phyloP scores from a whole-genome alignment of 2,329 filamentous ascomycete genomes.

The Colletotrichum nymphaeae region DNA sequence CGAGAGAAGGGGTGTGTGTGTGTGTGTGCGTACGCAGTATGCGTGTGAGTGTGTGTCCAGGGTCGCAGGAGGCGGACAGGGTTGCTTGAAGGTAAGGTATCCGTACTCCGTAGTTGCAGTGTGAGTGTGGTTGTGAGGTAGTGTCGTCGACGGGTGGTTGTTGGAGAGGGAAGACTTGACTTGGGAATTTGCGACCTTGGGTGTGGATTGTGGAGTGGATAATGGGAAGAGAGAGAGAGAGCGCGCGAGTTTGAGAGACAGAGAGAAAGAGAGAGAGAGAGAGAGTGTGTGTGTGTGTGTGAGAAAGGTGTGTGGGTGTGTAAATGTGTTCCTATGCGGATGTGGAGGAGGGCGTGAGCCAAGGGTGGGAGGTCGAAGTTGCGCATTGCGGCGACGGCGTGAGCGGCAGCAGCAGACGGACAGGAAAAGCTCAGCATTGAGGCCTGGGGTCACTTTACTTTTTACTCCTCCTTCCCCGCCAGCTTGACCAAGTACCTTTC shows the following conservation, averaged over 20 bases:
- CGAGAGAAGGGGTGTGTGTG: background rate
- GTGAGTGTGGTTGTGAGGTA: conserved; percentile 10
- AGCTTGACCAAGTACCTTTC: background rate
- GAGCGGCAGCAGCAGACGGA: conserved; percentile 21
- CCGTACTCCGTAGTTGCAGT: conserved; percentile 5
- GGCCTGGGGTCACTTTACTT: background rate
- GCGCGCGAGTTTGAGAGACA: background rate
- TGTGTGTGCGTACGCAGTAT: background rate
- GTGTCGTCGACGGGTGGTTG: conserved; percentile 18
- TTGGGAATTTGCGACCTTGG: background rate
- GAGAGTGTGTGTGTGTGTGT: background rate
- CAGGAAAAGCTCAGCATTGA: background rate
- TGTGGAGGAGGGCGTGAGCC: conserved; percentile 25
- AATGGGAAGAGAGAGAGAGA: background rate
- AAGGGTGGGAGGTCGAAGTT: conserved; percentile 35
- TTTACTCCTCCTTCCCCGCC: no score
- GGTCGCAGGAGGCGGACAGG: conserved; percentile 6
- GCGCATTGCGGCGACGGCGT: conserved; percentile 32
- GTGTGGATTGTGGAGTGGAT: conserved; percentile 6
- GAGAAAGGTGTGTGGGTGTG: conserved; percentile 5
- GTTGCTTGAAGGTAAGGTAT: conserved; percentile 6
- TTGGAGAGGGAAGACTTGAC: conserved; percentile 17
- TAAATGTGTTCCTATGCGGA: background rate
- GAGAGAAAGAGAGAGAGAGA: background rate
- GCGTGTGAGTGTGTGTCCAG: background rate